Percentiles rank a stretch among this genome's conserved stretches.
phyloP scores from a whole-genome alignment of 768 basidiomycete species.

The Tylopilus rubrobrunneus region DNA sequence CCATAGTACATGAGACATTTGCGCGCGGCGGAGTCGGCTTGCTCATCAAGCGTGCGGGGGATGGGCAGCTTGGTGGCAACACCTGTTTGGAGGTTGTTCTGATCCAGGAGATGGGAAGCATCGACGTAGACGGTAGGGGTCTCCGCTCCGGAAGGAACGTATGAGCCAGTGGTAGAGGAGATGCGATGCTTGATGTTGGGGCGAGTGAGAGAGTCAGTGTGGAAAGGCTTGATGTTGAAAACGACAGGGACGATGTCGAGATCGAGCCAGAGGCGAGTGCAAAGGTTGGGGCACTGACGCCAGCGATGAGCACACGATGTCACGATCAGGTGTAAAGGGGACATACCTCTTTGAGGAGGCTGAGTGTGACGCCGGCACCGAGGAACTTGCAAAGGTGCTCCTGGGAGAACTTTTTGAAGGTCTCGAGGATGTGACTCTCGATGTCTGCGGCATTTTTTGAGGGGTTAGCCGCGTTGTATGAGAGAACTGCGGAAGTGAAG shows the following conservation, averaged over 20 bases:
- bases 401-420: constrained; percentile 64
- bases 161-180: constrained; percentile 75
- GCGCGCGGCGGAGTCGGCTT: constrained; percentile 82
- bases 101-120: constrained; percentile 44
- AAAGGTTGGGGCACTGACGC: constrained; percentile 68
- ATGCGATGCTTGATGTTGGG: constrained; percentile 81
- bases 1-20: constrained; percentile 83
- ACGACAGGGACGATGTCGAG: constrained; percentile 82
- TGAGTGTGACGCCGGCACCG: constrained; percentile 73
- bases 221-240: constrained; percentile 81
- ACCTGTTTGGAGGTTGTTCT: constrained; percentile 39
- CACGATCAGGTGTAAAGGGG: constrained; percentile 7
- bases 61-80: constrained; percentile 63
- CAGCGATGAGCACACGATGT: constrained; percentile 19
- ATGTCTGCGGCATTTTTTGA: constrained; percentile 58
- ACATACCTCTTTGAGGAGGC: constrained; percentile 63
- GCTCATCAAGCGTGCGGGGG: constrained; percentile 74
- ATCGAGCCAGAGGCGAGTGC: constrained; percentile 80
- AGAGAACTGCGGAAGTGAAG: constrained; percentile 56
- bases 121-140: constrained; percentile 72
- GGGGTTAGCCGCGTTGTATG: constrained; percentile 48
- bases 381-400: constrained; percentile 86
- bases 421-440: constrained; percentile 59
- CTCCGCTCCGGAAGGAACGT: constrained; percentile 71
- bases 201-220: constrained; percentile 73